A percentile compares a stretch with the other conserved stretches of the same genome.
Conservation (phyloP, 2,329 filamentous ascomycete genomes). For the Sporothrix luriei region DNA sequence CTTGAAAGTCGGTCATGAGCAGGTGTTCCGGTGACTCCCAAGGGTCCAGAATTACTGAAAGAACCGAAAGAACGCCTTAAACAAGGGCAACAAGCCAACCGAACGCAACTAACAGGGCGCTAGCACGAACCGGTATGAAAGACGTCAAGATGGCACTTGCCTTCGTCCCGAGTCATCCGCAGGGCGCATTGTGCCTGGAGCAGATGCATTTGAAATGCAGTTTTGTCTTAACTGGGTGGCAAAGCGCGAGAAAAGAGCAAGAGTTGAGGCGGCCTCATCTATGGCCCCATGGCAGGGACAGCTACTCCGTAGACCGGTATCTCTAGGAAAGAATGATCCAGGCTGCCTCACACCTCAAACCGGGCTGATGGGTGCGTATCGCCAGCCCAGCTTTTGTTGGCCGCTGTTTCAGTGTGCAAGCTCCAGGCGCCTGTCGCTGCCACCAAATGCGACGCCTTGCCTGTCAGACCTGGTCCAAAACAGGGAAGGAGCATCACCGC, state of each 20-base stretch:
- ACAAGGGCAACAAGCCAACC: neutral
- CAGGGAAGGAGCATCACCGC: slow-evolving; percentile 25
- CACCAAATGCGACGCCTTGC: neutral
- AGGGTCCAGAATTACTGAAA: slow-evolving; percentile 1
- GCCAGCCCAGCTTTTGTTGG: neutral
- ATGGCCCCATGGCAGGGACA: neutral
- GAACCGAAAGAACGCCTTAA: neutral
- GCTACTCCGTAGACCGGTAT: neutral
- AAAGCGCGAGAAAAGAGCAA: neutral
- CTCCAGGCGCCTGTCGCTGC: slow-evolving; percentile 10
- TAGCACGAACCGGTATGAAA: neutral
- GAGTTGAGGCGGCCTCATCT: neutral
- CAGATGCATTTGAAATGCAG: slow-evolving; percentile 6
- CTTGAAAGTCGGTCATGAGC: slow-evolving; percentile 18
- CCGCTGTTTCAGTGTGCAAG: slow-evolving; percentile 25
- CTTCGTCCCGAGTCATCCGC: slow-evolving; percentile 18
- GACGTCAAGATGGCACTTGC: neutral
- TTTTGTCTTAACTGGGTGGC: neutral
- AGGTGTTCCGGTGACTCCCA: slow-evolving; percentile 13
- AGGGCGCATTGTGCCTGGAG: slow-evolving; percentile 12
- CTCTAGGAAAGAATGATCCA: neutral
- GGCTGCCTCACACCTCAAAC: slow-evolving; percentile 14
- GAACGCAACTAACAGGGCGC: slow-evolving; percentile 3
- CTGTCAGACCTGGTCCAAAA: slow-evolving; percentile 14
- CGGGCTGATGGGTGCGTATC: slow-evolving; percentile 3